phyloP scores from a whole-genome alignment of 1,284 basidiomycete genomes.

The Trichosporon sp. region DNA sequence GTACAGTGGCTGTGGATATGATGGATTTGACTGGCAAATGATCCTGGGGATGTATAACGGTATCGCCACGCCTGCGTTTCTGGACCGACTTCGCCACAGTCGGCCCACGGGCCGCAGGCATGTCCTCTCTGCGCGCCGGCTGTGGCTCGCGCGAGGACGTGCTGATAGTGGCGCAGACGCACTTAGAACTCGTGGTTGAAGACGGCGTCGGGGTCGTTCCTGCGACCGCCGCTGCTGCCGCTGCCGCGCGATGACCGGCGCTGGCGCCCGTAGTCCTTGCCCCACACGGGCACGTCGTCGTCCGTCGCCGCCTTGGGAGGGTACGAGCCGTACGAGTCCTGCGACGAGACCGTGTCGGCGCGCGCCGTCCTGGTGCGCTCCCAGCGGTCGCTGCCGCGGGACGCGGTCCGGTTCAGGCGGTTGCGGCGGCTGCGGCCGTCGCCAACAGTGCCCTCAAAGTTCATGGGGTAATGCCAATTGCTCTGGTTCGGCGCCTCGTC shows the following conservation, averaged over 20 bases:
- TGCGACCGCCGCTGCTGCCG: slow-evolving; percentile 8
- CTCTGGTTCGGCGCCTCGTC: slow-evolving; percentile 48
- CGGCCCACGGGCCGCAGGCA: background rate
- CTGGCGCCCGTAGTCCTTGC: slow-evolving; percentile 47
- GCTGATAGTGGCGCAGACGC: background rate
- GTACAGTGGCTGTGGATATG: background rate
- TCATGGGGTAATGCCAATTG: slow-evolving; percentile 51
- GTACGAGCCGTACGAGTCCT: slow-evolving; percentile 28
- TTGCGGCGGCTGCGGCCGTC: slow-evolving; percentile 28
- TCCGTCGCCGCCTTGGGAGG: slow-evolving; percentile 39
- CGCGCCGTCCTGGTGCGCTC: slow-evolving; percentile 34
- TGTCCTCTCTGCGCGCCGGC: background rate
- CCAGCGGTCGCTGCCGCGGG: slow-evolving; percentile 33
- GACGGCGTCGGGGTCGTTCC: slow-evolving; percentile 27
- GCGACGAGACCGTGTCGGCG: slow-evolving; percentile 10
- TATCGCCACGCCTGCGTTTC: background rate
- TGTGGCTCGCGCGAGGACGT: background rate
- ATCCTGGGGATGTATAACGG: background rate
- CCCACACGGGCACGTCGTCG: slow-evolving; percentile 51
- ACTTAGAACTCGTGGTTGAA: slow-evolving; percentile 40
- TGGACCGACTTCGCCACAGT: background rate
- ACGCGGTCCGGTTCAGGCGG: slow-evolving; percentile 17
- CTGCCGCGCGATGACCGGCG: slow-evolving; percentile 23
- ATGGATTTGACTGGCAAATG: background rate
- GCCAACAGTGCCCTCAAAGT: slow-evolving; percentile 48